Percentiles rank a stretch among this genome's conserved stretches.
phyloP scores from a whole-genome alignment of 1,284 basidiomycete genomes.

The Peniophora sp. region DNA sequence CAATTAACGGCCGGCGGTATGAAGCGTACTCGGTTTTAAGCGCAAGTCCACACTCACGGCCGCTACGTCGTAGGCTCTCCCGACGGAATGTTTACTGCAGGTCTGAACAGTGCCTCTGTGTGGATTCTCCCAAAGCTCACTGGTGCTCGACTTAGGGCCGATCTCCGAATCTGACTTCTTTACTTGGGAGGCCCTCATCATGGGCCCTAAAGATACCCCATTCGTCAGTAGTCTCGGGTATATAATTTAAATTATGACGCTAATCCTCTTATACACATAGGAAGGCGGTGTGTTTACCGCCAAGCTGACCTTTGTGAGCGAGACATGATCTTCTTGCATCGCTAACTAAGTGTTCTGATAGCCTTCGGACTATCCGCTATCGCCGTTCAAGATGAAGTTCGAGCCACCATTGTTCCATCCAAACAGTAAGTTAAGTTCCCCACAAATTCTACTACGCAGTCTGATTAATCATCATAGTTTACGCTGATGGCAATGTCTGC shows the following conservation, averaged over 20 bases:
- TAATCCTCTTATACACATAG: slow-evolving; percentile 28
- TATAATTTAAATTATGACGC: neutral
- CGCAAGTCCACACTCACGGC: neutral
- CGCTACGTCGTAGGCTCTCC: slow-evolving; percentile 57
- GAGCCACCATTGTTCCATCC: slow-evolving; percentile 97
- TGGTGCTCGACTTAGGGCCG: slow-evolving; percentile 48
- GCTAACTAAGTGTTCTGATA: slow-evolving; percentile 20
- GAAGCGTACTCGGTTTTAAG: slow-evolving; percentile 15
- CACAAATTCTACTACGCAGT: neutral
- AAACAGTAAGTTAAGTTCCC: slow-evolving; percentile 63
- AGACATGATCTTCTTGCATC: neutral
- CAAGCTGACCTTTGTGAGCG: slow-evolving; percentile 83
- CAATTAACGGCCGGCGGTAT: slow-evolving; percentile 64
- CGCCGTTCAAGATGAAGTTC: slow-evolving; percentile 98
- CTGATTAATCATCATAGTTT: slow-evolving; percentile 44
- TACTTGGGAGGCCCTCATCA: slow-evolving; percentile 96
- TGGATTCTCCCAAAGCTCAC: neutral
- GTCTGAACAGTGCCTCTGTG: slow-evolving; percentile 28
- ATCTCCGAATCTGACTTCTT: slow-evolving; percentile 95
- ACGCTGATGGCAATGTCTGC: slow-evolving; percentile 93
- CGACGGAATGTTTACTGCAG: slow-evolving; percentile 91
- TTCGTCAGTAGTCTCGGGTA: slow-evolving; percentile 75
- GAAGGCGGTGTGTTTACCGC: slow-evolving; percentile 97
- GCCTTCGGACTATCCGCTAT: slow-evolving; percentile 91
- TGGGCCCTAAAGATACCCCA: slow-evolving; percentile 95